These are phyloP conservation scores for Neospora caninum DNA, from an alignment of 169 alveolate species.

Conservation along the genomic window DNA sequence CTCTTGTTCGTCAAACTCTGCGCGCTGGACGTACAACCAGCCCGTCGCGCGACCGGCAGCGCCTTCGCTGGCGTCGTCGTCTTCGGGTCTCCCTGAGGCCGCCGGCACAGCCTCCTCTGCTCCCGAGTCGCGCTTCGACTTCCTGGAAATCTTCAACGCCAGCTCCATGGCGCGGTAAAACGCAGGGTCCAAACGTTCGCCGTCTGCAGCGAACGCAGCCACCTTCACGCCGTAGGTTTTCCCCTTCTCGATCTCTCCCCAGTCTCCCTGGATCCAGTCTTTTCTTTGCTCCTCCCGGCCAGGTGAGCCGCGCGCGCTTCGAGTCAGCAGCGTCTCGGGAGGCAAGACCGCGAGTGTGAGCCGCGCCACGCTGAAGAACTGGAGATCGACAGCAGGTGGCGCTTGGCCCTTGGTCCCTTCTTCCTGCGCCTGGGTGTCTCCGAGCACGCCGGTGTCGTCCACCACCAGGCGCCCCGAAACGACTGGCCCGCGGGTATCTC, in stretches of 20 bases:
- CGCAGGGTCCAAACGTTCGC: neutral
- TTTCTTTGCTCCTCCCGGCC: neutral
- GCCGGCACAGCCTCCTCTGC: neutral
- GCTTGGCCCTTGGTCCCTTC: neutral
- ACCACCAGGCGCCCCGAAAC: neutral
- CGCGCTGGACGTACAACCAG: neutral
- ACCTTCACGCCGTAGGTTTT: conserved; percentile 6
- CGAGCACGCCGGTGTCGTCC: neutral
- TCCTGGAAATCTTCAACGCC: neutral
- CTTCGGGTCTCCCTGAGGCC: neutral
- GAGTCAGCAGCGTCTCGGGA: neutral
- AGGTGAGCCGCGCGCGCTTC: neutral
- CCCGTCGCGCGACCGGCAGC: too few species aligned
- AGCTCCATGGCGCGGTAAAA: conserved; percentile 17
- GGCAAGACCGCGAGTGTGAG: neutral
- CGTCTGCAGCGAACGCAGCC: neutral
- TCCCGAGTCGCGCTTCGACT: neutral
- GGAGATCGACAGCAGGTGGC: neutral
- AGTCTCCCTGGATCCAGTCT: neutral
- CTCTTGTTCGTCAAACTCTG: neutral
- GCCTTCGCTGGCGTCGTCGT: neutral
- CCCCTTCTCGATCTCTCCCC: conserved; percentile 9
- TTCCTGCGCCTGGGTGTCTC: neutral
- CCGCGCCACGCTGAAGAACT: neutral
- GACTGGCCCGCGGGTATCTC: neutral